Conservation (phyloP, 2,329 filamentous ascomycete species). For the Rhinocladiella similis region DNA sequence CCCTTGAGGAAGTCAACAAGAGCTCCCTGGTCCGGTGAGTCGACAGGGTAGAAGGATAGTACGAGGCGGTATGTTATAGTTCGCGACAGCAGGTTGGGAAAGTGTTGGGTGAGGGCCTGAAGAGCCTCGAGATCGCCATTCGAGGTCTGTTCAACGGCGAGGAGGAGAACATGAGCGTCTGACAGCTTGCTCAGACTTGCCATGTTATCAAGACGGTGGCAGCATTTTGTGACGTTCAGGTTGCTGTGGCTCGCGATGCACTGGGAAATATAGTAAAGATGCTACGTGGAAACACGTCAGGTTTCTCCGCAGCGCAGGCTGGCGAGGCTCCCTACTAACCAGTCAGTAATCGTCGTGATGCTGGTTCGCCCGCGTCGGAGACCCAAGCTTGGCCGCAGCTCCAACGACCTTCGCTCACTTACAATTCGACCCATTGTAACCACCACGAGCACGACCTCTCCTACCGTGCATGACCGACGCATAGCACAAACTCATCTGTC, state of each 20-base stretch:
- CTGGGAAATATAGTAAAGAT: background rate
- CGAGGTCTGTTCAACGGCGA: constrained; percentile 58
- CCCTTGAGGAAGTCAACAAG: constrained; percentile 16
- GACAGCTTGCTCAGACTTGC: constrained; percentile 45
- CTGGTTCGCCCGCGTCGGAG: background rate
- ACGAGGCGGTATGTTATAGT: constrained; percentile 60
- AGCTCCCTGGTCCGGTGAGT: constrained; percentile 45
- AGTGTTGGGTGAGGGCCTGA: constrained; percentile 51
- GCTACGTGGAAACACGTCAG: background rate
- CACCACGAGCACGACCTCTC: constrained; percentile 22
- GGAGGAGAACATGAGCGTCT: constrained; percentile 57
- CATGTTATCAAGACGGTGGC: constrained; percentile 32
- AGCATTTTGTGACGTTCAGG: background rate
- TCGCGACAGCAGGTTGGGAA: constrained; percentile 49
- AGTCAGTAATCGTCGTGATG: too few relatives aligned
- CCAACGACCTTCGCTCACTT: constrained; percentile 1
- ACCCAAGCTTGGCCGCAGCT: constrained; percentile 10
- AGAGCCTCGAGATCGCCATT: constrained; percentile 55
- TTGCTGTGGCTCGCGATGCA: background rate
- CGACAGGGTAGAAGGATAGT: constrained; percentile 63
- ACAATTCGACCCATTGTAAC: background rate
- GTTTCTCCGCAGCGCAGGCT: background rate
- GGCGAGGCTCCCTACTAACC: background rate
- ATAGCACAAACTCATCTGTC: constrained; percentile 12
- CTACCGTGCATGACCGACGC: constrained; percentile 8